Evolutionary conservation across 1,284 basidiomycete genomes (phyloP), one percentile per base, ranked within the genome.

Genomic region (Leccinum griseonigrum): DNA sequence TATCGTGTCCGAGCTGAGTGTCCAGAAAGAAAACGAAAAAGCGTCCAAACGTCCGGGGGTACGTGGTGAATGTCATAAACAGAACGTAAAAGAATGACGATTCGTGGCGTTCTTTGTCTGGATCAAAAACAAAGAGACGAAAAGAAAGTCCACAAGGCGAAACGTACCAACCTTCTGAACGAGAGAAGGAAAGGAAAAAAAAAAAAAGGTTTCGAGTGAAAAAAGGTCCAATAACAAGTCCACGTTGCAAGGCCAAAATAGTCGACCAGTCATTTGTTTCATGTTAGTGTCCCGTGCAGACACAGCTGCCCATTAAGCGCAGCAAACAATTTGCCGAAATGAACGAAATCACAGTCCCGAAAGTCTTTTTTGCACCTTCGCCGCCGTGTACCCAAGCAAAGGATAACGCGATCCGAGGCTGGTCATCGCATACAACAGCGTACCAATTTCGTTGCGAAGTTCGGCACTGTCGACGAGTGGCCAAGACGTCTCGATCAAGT

Each of bases 381-480:
- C 69, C 46, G 73, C 76, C 54, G 78, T 74, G 61, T 79, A 81
- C 81, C 87, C 84, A 62, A 86, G 76, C 64, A 90, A 76, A 32
- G 86, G 86, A 70, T 86, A 87, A 56, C 79, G 79, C 9, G 81
- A 71, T 61, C 81, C 81, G 52, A 91, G 80, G 63, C 77, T 83
- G 62, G 79, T 85, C 82, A 91, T 83, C 57, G 85, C 86, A 65
- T 82, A 85, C 36, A 88, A 77, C 57, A 91, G 73, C 11, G 82
- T 78, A 46, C 78, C 80, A 43, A 90, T 81, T 63, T 90, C 87
- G 64, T 78, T 82, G 64, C 86, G 83, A 59, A 85, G 72, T 60
- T 85, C 83, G 59, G 79, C 77, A 56, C 79, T 81, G 69, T 80
- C 82, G 67, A 83, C 75, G 48, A 83, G 78, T 36, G 83, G 82